phyloP scores from a whole-genome alignment of 2,329 filamentous ascomycete genomes.

The Davidsoniella australis region DNA sequence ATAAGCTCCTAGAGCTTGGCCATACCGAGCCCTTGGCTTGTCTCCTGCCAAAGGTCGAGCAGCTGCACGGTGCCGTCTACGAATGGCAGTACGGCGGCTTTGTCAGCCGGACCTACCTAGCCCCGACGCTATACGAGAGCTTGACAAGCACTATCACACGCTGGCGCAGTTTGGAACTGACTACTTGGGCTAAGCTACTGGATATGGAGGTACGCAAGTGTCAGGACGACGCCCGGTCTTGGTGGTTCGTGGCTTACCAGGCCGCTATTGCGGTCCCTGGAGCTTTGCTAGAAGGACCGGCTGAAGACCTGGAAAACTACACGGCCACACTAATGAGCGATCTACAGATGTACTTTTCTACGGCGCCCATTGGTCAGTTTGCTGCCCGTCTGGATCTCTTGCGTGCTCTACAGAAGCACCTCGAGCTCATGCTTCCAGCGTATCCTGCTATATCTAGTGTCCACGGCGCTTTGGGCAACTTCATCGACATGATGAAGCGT shows the following conservation, averaged over 20 bases:
- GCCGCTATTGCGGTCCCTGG: conserved; percentile 64
- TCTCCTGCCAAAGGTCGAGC: conserved; percentile 72
- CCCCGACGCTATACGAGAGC: conserved; percentile 52
- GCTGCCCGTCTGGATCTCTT: conserved; percentile 55
- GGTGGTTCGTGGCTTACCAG: conserved; percentile 96
- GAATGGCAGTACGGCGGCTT: conserved; percentile 85
- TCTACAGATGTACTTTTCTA: conserved; percentile 62
- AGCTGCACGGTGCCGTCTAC: conserved; percentile 67
- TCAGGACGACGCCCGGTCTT: conserved; percentile 61
- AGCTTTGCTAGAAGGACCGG: conserved; percentile 40
- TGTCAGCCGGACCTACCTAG: conserved; percentile 64
- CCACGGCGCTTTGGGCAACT: conserved; percentile 51
- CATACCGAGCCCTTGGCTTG: conserved; percentile 75
- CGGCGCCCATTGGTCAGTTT: conserved; percentile 69
- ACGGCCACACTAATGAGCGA: conserved; percentile 54
- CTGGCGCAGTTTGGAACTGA: conserved; percentile 82
- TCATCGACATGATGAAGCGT: conserved; percentile 56
- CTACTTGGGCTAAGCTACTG: conserved; percentile 79
- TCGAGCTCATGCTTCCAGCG: conserved; percentile 39
- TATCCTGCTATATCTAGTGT: conserved; percentile 41
- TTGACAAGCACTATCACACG: conserved; percentile 66
- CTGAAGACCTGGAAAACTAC: conserved; percentile 42
- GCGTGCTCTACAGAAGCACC: conserved; percentile 44
- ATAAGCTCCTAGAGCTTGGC: conserved; percentile 56
- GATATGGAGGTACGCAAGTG: conserved; percentile 68